Percentiles rank a stretch among this genome's conserved stretches.
Evolutionary conservation across 1,139 yeast genomes (phyloP).

Genomic region (Magnusiomyces ingens): DNA sequence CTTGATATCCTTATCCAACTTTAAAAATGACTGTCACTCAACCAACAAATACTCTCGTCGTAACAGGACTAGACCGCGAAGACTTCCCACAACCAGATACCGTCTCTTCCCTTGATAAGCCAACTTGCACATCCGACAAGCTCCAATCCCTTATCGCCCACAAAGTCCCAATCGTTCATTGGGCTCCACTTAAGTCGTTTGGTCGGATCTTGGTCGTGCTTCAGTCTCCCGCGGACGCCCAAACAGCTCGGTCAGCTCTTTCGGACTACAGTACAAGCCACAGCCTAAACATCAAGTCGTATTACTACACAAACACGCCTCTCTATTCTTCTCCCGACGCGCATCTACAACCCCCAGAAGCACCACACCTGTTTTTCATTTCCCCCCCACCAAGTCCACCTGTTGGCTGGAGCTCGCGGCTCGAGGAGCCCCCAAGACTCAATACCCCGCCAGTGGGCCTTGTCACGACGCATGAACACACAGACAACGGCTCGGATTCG

Average conservation of each 20-base stretch:
- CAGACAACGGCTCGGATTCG: not conserved
- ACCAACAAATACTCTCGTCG: constrained; percentile 23
- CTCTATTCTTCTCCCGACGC: constrained; percentile 17
- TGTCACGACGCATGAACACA: constrained; percentile 4
- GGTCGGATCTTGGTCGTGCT: constrained; percentile 35
- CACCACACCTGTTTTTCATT: constrained; percentile 36
- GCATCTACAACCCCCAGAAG: constrained; percentile 35
- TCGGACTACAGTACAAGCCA: constrained; percentile 7
- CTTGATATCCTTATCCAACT: too few species aligned
- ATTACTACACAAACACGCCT: constrained; percentile 23
- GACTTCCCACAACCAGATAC: constrained; percentile 14
- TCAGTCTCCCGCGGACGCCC: constrained; percentile 25
- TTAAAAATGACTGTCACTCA: not conserved
- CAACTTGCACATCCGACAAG: constrained; percentile 1
- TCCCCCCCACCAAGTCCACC: constrained; percentile 44
- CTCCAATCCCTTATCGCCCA: constrained; percentile 1
- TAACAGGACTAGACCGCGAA: constrained; percentile 19
- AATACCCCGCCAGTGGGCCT: constrained; percentile 1
- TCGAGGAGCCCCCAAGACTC: constrained; percentile 34
- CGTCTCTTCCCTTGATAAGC: not conserved
- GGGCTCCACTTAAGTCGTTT: constrained; percentile 34
- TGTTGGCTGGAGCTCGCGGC: constrained; percentile 34
- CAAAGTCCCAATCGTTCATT: constrained; percentile 23
- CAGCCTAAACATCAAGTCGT: constrained; percentile 17
- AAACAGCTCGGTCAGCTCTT: constrained; percentile 20